Evolutionary conservation across 2,329 filamentous ascomycete species (phyloP), one percentile per base, ranked within the genome.

Genomic region (Colletotrichum cordylinicola): DNA sequence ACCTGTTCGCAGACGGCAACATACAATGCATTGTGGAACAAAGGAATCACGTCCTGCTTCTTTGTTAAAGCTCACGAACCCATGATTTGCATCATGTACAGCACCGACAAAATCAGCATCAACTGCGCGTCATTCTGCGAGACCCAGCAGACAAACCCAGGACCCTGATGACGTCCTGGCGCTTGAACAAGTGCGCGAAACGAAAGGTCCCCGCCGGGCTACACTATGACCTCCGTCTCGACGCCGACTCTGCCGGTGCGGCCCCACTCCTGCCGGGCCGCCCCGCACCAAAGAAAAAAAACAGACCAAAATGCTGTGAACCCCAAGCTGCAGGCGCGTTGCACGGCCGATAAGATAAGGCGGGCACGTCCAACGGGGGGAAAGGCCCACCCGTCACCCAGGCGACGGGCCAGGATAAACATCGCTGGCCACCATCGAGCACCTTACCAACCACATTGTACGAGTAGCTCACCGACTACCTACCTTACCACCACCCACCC

Each of bases 371-470:
- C 68, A 24, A 48, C 61, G 39, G 56, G 61, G 61, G 48, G 33
- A 21, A 52, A 52, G 60, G 58, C 66, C 48, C 72, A 71, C 69
- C 71, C 18, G 73, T 75, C 73, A n/a, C 64, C 69, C 43, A 58
- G 73, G 72, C 73, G 55, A 75, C 73, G 24, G 27, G 69, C 73
- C 64, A 68, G 69, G 52, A 62, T 75, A 75, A 75, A 75, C 73
- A 75, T 67, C 67, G 61, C 43, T 61, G 27, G 35, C 56, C 55
- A 33, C 67, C 58, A 31, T 33, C 37, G 21, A 70, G 58, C 62
- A 60, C 13, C 29, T 33, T 64, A 64, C 66, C 58, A 72, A 67
- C 71, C 67, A 60, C 68, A 67, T 67, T 27, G 35, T n/a, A 21
- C 35, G 27, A 61, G 55, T 35, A 72, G 72, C 68, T 74, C 72